These are phyloP conservation scores for Dorcoceras hygrometricum DNA, from an alignment of 257 asterid species.

Conservation along the genomic window DNA sequence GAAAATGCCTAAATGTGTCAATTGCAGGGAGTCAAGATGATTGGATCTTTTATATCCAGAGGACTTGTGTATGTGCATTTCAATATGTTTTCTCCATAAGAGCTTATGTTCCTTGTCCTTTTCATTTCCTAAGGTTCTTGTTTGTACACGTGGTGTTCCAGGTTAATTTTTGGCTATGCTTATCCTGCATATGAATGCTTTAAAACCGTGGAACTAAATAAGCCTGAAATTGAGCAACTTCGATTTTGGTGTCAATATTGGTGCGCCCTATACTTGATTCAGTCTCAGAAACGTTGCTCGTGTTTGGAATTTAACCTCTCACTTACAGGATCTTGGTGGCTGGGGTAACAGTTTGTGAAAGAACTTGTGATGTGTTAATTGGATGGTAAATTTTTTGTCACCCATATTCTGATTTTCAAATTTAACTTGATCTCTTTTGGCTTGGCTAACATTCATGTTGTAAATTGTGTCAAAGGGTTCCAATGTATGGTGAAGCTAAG, in stretches of 20 bases:
- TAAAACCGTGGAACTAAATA: constrained; percentile 84
- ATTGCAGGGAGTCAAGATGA: constrained; percentile 74
- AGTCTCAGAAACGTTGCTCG: constrained; percentile 14
- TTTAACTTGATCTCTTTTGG: neutral
- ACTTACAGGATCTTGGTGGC: constrained; percentile 86
- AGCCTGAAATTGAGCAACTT: constrained; percentile 83
- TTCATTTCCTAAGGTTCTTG: constrained; percentile 21
- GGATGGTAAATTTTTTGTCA: constrained; percentile 59
- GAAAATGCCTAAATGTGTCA: constrained; percentile 22
- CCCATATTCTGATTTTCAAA: neutral
- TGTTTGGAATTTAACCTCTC: constrained; percentile 14
- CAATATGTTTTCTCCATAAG: neutral
- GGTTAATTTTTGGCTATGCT: constrained; percentile 84
- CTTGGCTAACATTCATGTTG: neutral
- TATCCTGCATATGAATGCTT: constrained; percentile 92
- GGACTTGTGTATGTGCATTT: constrained; percentile 62
- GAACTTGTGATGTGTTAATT: constrained; percentile 76
- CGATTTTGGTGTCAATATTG: constrained; percentile 98
- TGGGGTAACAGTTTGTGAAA: constrained; percentile 76
- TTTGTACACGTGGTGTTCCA: constrained; percentile 33
- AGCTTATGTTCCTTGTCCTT: constrained; percentile 4
- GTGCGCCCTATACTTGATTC: constrained; percentile 31
- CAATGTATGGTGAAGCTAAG: constrained; percentile 97
- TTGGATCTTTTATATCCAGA: constrained; percentile 79
- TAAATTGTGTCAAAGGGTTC: constrained; percentile 58